Conservation (phyloP, 805 yeast genomes). For the Scheffersomyces ergatensis region DNA sequence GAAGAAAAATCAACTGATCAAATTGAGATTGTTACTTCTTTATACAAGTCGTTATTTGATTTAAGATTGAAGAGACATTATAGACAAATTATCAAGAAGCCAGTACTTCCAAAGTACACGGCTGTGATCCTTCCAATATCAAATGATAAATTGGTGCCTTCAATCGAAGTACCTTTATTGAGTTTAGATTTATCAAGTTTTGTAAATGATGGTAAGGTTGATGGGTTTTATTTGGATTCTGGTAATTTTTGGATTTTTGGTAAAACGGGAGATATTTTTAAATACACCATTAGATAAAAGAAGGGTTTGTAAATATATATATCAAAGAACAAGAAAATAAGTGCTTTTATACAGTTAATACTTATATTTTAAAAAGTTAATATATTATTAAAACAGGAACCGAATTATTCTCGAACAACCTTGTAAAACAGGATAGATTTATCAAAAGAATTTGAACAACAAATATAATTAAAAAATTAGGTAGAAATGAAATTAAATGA, state of each 20-base stretch:
- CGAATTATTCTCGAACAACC: no score
- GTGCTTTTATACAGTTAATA: no score
- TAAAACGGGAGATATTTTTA: slow-evolving; percentile 40
- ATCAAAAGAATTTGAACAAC: no score
- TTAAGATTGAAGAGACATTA: slow-evolving; percentile 33
- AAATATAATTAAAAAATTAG: no score
- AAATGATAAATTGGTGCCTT: slow-evolving; percentile 35
- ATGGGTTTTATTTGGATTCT: slow-evolving; percentile 27
- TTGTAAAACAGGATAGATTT: no score
- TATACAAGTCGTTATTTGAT: slow-evolving; percentile 35
- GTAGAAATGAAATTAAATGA: no score
- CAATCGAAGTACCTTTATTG: slow-evolving; percentile 34
- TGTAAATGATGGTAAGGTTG: slow-evolving; percentile 34
- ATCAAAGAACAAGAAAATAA: no score
- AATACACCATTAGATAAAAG: slow-evolving; percentile 11
- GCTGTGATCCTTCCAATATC: slow-evolving; percentile 35
- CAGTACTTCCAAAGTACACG: slow-evolving; percentile 8
- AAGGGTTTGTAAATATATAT: no score
- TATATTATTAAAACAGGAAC: no score
- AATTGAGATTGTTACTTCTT: slow-evolving; percentile 24
- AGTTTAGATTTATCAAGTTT: slow-evolving; percentile 30
- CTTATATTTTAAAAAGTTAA: no score
- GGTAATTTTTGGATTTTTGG: slow-evolving; percentile 35
- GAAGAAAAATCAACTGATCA: slow-evolving; percentile 10
- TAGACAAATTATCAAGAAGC: slow-evolving; percentile 13